These are phyloP conservation scores for Nepenthes gracilis DNA, from an alignment of 148 eudicot genomes.

Conservation along the genomic window DNA sequence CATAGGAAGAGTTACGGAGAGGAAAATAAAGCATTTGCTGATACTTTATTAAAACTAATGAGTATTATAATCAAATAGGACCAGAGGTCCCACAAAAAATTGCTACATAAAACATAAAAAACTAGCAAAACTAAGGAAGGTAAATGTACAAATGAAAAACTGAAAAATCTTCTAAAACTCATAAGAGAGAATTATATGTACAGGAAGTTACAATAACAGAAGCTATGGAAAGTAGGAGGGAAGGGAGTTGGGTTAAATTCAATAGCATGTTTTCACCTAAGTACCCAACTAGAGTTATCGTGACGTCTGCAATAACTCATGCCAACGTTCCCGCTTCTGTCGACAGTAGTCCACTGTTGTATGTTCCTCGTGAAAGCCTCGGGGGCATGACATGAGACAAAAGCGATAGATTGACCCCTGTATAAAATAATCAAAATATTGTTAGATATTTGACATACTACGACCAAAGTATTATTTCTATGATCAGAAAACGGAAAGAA, in stretches of 20 bases:
- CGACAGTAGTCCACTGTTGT: slow-evolving; percentile 17
- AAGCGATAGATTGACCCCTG: slow-evolving; percentile 23
- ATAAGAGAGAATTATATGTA: slow-evolving; percentile 23
- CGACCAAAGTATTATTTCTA: too few relatives aligned
- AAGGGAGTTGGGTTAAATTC: slow-evolving; percentile 15
- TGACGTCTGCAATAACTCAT: slow-evolving; percentile 23
- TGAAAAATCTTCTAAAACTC: neutral
- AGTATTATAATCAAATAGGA: too few relatives aligned
- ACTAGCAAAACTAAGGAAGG: too few relatives aligned
- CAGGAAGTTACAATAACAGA: slow-evolving; percentile 18
- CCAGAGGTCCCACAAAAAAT: too few relatives aligned
- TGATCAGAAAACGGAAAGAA: too few relatives aligned
- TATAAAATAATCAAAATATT: neutral
- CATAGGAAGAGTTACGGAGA: too few relatives aligned
- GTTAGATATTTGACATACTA: too few relatives aligned
- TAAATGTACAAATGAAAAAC: too few relatives aligned
- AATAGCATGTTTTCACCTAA: slow-evolving; percentile 12
- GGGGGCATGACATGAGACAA: slow-evolving; percentile 24
- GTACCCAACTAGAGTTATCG: slow-evolving; percentile 17
- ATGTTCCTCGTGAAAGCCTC: slow-evolving; percentile 20
- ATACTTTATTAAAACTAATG: too few relatives aligned
- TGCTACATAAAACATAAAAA: too few relatives aligned
- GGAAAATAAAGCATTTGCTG: too few relatives aligned
- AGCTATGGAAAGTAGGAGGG: slow-evolving; percentile 13
- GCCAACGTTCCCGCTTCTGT: slow-evolving; percentile 23